Percentiles rank a stretch among this genome's conserved stretches.
phyloP scores from a whole-genome alignment of 202 grass and related monocot species.

The Bolboschoenoplectus hybrid region DNA sequence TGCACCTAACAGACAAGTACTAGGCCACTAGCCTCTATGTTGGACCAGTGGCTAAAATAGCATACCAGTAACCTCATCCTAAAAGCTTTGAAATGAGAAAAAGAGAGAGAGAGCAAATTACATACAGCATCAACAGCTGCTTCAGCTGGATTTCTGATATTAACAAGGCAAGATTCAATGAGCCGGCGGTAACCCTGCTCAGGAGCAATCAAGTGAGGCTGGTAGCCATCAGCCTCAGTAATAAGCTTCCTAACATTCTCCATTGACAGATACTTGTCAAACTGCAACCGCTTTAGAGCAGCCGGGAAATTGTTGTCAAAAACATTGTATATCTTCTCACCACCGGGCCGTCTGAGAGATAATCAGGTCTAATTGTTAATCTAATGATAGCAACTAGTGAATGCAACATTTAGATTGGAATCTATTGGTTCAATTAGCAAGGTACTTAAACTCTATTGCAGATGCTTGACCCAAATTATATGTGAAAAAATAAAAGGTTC shows the following conservation, averaged over 20 bases:
- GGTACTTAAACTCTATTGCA: background rate
- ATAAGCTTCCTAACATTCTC: constrained; percentile 98
- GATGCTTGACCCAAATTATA: background rate
- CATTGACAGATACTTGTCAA: constrained; percentile 98
- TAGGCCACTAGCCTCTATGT: background rate
- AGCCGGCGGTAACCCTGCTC: constrained; percentile 98
- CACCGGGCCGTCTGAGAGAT: constrained; percentile 74
- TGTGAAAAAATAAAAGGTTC: background rate
- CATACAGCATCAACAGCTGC: constrained; percentile 93
- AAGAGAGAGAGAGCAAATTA: constrained; percentile 23
- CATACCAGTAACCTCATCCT: background rate
- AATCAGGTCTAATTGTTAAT: constrained; percentile 27
- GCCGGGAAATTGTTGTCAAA: constrained; percentile 96
- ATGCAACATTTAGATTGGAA: background rate
- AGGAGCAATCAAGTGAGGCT: constrained; percentile 99
- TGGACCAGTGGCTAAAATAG: background rate
- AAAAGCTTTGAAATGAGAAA: background rate
- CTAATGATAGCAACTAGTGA: background rate
- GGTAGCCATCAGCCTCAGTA: constrained; percentile 97
- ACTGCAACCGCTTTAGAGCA: constrained; percentile 88
- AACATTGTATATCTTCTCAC: constrained; percentile 93
- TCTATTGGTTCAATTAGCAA: background rate
- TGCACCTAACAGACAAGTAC: background rate
- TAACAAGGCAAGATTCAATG: constrained; percentile 88
- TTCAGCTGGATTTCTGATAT: constrained; percentile 95